Evolutionary conservation across 1,284 basidiomycete genomes (phyloP).

Genomic region (Garcileccinum viscosum): DNA sequence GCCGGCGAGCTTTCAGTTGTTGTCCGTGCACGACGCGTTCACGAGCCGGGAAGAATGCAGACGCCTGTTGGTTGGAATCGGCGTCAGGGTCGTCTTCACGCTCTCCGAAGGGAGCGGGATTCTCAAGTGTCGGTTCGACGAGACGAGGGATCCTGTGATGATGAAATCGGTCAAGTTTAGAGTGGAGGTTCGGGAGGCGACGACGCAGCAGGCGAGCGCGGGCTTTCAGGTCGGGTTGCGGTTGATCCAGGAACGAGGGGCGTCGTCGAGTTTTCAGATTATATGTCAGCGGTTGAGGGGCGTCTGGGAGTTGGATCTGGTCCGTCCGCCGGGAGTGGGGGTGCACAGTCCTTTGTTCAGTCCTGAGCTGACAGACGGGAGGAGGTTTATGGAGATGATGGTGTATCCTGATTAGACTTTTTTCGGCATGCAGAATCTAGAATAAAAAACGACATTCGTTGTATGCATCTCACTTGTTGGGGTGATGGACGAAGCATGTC

Average conservation of each 20-base stretch:
- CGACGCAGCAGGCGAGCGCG: constrained; percentile 49
- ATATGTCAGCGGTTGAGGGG: constrained; percentile 71
- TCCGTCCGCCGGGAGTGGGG: constrained; percentile 18
- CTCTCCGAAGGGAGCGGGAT: constrained; percentile 65
- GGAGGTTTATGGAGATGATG: constrained; percentile 33
- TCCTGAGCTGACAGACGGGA: constrained; percentile 24
- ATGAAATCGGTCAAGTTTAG: constrained; percentile 78
- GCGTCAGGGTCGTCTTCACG: constrained; percentile 71
- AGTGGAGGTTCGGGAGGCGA: constrained; percentile 69
- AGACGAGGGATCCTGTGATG: constrained; percentile 57
- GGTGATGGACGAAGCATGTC: too few species aligned
- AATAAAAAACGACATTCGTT: constrained; percentile 10
- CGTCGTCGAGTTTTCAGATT: constrained; percentile 78
- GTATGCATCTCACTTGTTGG: too few species aligned
- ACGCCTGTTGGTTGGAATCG: constrained; percentile 74
- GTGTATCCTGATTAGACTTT: constrained; percentile 28
- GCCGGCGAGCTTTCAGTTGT: constrained; percentile 66
- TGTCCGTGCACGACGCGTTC: constrained; percentile 72
- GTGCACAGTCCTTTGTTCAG: constrained; percentile 30
- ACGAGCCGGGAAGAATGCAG: constrained; percentile 78
- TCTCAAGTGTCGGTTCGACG: constrained; percentile 73
- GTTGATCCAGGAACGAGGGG: constrained; percentile 86
- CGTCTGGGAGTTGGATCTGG: constrained; percentile 72
- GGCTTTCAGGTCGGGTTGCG: constrained; percentile 65
- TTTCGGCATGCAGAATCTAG: constrained; percentile 20